phyloP scores from a whole-genome alignment of 2,329 filamentous ascomycete genomes.

The Parascedosporium putredinis region DNA sequence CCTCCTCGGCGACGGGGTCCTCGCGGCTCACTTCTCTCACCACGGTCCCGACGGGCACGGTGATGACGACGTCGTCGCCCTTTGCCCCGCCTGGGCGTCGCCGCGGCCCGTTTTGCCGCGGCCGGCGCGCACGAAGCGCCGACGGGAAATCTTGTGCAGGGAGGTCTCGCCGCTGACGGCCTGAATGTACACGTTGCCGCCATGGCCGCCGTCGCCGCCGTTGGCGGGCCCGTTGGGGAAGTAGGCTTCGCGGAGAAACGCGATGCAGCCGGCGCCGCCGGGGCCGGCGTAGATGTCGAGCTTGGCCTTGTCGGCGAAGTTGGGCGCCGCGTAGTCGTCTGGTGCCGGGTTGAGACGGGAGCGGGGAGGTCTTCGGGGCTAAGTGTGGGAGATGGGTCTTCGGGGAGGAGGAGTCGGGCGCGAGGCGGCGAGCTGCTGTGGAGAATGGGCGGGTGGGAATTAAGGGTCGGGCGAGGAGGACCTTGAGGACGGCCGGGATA shows the following conservation, averaged over 20 bases:
- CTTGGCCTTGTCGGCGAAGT: conserved; percentile 78
- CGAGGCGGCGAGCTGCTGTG: conserved; percentile 32
- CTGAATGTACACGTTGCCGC: conserved; percentile 90
- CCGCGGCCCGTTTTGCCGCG: conserved; percentile 71
- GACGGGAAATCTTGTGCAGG: conserved; percentile 77
- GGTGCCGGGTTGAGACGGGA: conserved; percentile 70
- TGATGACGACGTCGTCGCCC: conserved; percentile 78
- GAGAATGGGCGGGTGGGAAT: conserved; percentile 32
- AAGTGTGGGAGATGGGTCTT: too few relatives aligned
- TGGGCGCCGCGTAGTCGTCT: conserved; percentile 71
- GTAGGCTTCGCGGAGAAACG: conserved; percentile 86
- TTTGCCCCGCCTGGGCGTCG: conserved; percentile 61
- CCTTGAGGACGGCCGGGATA: not conserved
- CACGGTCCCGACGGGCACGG: conserved; percentile 87
- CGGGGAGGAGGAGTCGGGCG: conserved; percentile 1
- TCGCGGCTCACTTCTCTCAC: conserved; percentile 70
- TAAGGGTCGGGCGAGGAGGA: not conserved
- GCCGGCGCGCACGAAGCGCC: conserved; percentile 63
- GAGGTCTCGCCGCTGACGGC: conserved; percentile 85
- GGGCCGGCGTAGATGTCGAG: conserved; percentile 67
- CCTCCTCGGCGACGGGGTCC: conserved; percentile 66
- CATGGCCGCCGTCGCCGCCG: conserved; percentile 85
- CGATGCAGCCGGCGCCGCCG: conserved; percentile 88
- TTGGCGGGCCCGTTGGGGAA: conserved; percentile 83
- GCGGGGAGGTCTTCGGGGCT: not conserved